Conservation (phyloP, 805 yeast genomes). For the Suhomyces vadensis region DNA sequence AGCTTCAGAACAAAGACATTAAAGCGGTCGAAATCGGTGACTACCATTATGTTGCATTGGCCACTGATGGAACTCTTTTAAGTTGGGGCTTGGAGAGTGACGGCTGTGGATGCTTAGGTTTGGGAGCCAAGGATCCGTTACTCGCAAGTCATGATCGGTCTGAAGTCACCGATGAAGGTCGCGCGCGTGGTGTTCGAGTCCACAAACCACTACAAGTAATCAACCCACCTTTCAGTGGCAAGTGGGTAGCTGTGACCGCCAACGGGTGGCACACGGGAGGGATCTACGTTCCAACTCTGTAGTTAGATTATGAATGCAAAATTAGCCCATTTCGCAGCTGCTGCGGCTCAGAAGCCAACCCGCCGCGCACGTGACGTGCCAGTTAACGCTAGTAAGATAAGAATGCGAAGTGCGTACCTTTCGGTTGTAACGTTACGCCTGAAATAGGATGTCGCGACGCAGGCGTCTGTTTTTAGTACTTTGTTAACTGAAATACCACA, state of each 20-base stretch:
- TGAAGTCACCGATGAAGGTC: slow-evolving; percentile 27
- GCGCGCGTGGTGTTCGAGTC: slow-evolving; percentile 29
- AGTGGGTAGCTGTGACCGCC: slow-evolving; percentile 63
- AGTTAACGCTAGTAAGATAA: background rate
- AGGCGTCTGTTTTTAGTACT: background rate
- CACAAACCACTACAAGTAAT: slow-evolving; percentile 23
- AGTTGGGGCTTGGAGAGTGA: slow-evolving; percentile 71
- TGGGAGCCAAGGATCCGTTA: slow-evolving; percentile 37
- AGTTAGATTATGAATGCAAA: background rate
- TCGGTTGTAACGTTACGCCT: background rate
- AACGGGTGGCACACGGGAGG: slow-evolving; percentile 85
- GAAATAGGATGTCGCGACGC: too few species aligned
- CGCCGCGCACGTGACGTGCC: background rate
- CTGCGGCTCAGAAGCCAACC: too few species aligned
- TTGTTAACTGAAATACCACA: background rate
- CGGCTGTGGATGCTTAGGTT: slow-evolving; percentile 69
- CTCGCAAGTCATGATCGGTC: slow-evolving; percentile 4
- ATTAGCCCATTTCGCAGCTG: background rate
- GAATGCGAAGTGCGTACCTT: background rate
- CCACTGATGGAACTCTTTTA: slow-evolving; percentile 54
- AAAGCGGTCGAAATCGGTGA: slow-evolving; percentile 68
- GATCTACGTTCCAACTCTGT: slow-evolving; percentile 27
- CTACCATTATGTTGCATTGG: slow-evolving; percentile 66
- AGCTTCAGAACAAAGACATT: slow-evolving; percentile 49
- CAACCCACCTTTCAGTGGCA: slow-evolving; percentile 44